These are phyloP conservation scores for Lagenaria siceraria DNA, from an alignment of 306 rosid species.

Conservation along the genomic window DNA sequence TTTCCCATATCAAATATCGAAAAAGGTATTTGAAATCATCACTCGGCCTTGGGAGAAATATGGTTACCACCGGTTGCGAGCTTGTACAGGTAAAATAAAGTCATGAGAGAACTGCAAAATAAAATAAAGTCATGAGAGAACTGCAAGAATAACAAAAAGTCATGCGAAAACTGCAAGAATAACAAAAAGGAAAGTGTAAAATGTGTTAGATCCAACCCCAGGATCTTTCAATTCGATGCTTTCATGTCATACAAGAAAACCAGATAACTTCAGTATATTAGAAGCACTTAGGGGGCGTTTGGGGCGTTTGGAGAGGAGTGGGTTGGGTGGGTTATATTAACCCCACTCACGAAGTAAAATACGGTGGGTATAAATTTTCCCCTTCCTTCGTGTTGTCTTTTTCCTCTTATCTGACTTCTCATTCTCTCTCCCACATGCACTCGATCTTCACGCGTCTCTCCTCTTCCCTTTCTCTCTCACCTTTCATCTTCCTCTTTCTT, in stretches of 20 bases:
- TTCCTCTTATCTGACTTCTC: too few species aligned
- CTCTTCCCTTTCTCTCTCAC: too few species aligned
- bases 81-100: constrained; percentile 65
- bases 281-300: not conserved
- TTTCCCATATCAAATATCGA: not conserved
- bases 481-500: too few species aligned
- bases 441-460: too few species aligned
- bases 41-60: constrained; percentile 50
- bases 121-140: too few species aligned
- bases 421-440: too few species aligned
- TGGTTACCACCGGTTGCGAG: constrained; percentile 78
- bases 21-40: constrained; percentile 7
- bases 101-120: constrained; percentile 60
- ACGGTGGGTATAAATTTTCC: too few species aligned
- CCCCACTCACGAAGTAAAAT: too few species aligned
- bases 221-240: not conserved
- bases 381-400: too few species aligned
- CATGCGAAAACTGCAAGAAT: not conserved
- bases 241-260: not conserved
- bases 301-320: too few species aligned
- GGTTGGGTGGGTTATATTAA: too few species aligned
- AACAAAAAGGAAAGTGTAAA: constrained; percentile 1
- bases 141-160: too few species aligned
- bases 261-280: not conserved
- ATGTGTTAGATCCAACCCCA: constrained; percentile 1